A percentile compares a stretch with the other conserved stretches of the same genome.
Evolutionary conservation across 208 protist species (phyloP).

Genomic region (Herpetomonas tarakana): DNA sequence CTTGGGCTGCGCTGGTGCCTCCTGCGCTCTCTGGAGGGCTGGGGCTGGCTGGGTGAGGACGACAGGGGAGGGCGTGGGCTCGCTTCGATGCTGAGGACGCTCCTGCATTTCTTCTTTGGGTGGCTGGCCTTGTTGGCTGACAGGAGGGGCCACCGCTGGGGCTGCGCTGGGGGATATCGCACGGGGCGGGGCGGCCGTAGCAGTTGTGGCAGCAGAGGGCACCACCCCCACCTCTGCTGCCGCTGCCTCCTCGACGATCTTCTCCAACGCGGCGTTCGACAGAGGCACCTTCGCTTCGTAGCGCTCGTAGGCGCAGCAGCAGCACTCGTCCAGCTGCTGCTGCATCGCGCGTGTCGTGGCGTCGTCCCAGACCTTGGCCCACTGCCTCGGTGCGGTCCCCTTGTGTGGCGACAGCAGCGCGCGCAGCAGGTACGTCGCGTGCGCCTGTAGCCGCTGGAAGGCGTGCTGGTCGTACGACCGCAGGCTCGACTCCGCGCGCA

Average conservation of each 20-base stretch:
- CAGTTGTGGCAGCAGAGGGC: too few species aligned
- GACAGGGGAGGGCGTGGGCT: too few species aligned
- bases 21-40: background rate
- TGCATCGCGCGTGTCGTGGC: slow-evolving; percentile 22
- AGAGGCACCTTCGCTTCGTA: slow-evolving; percentile 69
- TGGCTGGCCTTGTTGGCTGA: too few species aligned
- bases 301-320: slow-evolving; percentile 68
- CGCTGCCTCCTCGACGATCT: slow-evolving; percentile 36
- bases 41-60: too few species aligned
- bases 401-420: slow-evolving; percentile 43
- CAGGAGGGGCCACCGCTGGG: too few species aligned
- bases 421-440: slow-evolving; percentile 68
- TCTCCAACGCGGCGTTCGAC: slow-evolving; percentile 49
- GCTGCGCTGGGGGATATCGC: too few species aligned
- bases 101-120: too few species aligned
- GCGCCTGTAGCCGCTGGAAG: slow-evolving; percentile 68
- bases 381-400: slow-evolving; percentile 39
- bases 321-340: slow-evolving; percentile 66
- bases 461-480: slow-evolving; percentile 20
- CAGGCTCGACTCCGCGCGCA: slow-evolving; percentile 24
- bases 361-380: slow-evolving; percentile 51
- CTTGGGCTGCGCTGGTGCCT: background rate
- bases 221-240: background rate
- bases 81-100: too few species aligned
- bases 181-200: too few species aligned